Base-by-base conservation (phyloP, 2,329 filamentous ascomycete species). In the Aspergillus versicolor region DNA sequence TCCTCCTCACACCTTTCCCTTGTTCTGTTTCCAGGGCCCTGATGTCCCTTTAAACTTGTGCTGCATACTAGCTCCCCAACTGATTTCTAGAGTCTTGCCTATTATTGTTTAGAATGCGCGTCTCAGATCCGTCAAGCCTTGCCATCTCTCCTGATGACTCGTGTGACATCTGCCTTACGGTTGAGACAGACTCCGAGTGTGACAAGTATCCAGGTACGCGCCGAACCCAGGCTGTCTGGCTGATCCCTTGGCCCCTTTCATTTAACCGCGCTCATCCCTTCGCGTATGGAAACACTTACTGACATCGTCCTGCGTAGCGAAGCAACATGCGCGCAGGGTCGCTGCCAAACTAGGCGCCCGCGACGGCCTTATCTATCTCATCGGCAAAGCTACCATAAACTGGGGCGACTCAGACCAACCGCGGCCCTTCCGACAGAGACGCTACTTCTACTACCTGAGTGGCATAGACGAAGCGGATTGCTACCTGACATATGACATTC, bases 371-470 rank as follows among this genome's bases (percentile, higher is more conserved):
- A 81, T 87, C 49, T 86, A 84, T 64, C 78, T 87, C 21, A 74
- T 76, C 34, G 84, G 84, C 22, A 75, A 80, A 50, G 74, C 78
- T 3, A 78, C 77, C 4, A 70, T 75, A 43, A 75, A 78, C 52
- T 79, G 79, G 61, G 81, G 84, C 57, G 84, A 88, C 64, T 85
- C 83, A 27, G 85, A 88, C 60, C 81, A 84, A 74, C 73, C 76
- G 55, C 76, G 75, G 19, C 75, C 77, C 5, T 87, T 86, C 63
- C 78, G 84, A 13, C 84, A 87, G 66, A 77, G 79, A 61, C 79
- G 84, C 21, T 86, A 86, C 66, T 87, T 87, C 65, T 85, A 83
- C 70, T 86, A 87, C 62, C 67, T 87, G 44, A 82, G 77, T 55
- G 84, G 84, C 55, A 71, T 77, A 21, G 75, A 84, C 52, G 79